Percentiles rank a stretch among this genome's conserved stretches.
These are phyloP conservation scores for Dryas octopetala DNA, from an alignment of 306 rosid genomes.

Conservation along the genomic window DNA sequence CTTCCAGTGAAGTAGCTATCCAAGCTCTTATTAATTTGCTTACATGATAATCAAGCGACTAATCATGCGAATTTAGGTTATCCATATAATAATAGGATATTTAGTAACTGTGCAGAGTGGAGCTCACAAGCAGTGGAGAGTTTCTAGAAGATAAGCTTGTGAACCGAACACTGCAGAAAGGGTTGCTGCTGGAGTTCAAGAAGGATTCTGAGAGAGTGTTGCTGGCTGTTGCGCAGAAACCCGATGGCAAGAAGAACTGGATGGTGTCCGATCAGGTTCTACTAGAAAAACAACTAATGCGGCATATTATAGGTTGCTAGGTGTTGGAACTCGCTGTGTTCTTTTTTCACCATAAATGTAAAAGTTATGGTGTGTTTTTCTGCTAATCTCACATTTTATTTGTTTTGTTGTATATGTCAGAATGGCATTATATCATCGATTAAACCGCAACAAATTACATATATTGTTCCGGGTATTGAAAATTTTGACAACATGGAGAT, in stretches of 20 bases:
- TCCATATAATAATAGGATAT: neutral
- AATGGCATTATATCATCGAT: slow-evolving; percentile 83
- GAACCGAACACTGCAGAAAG: slow-evolving; percentile 59
- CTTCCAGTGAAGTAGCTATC: neutral
- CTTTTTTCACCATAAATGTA: slow-evolving; percentile 23
- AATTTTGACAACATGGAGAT: slow-evolving; percentile 74
- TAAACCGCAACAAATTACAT: slow-evolving; percentile 90
- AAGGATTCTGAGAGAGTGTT: slow-evolving; percentile 80
- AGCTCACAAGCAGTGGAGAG: slow-evolving; percentile 53
- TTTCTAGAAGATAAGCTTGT: slow-evolving; percentile 64
- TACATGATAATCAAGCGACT: neutral
- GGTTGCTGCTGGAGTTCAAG: slow-evolving; percentile 84
- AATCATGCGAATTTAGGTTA: neutral
- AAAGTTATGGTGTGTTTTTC: slow-evolving; percentile 11
- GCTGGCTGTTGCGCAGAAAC: slow-evolving; percentile 85
- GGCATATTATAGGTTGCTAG: slow-evolving; percentile 91
- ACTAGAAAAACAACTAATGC: slow-evolving; percentile 71
- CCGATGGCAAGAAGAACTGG: slow-evolving; percentile 99
- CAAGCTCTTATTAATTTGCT: too few species aligned
- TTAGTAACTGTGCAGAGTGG: slow-evolving; percentile 41
- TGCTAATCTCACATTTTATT: slow-evolving; percentile 26
- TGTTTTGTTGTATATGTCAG: slow-evolving; percentile 42
- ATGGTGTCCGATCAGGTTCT: slow-evolving; percentile 99
- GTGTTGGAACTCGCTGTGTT: slow-evolving; percentile 51
- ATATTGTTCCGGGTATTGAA: slow-evolving; percentile 82